Evolutionary conservation across 257 asterid genomes (phyloP).

Genomic region (Cynanchum wilfordii): DNA sequence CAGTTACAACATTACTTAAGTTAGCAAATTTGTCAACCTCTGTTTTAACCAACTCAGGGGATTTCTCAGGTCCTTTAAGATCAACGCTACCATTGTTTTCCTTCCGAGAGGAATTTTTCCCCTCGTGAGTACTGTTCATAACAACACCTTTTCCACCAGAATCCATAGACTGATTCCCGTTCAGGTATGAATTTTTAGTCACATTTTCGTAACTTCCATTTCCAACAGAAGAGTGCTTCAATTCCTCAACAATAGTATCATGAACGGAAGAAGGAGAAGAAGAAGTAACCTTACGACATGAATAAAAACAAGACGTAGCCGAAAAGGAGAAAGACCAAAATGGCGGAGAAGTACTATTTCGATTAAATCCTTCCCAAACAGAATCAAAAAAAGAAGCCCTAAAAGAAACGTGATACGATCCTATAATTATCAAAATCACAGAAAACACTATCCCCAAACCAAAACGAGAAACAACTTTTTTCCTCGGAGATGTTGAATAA

Average conservation of each 20-base stretch:
- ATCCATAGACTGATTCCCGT: constrained; percentile 22
- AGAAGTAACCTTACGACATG: constrained; percentile 14
- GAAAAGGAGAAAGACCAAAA: constrained; percentile 41
- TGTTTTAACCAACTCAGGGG: constrained; percentile 20
- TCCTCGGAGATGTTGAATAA: constrained; percentile 35
- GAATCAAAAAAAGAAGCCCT: constrained; percentile 49
- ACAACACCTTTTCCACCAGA: constrained; percentile 23
- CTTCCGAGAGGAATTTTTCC: constrained; percentile 23
- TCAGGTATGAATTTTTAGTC: constrained; percentile 18
- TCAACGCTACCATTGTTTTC: constrained; percentile 24
- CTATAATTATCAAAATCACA: constrained; percentile 39
- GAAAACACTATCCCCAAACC: constrained; percentile 45
- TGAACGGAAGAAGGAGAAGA: constrained; percentile 15
- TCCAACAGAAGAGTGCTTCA: constrained; percentile 11
- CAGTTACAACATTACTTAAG: constrained; percentile 17
- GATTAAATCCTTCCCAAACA: constrained; percentile 36
- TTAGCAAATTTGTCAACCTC: constrained; percentile 15
- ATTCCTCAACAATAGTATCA: constrained; percentile 12
- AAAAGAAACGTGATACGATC: constrained; percentile 42
- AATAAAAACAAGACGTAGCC: constrained; percentile 14
- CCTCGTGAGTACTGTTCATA: constrained; percentile 29
- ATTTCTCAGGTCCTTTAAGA: constrained; percentile 22
- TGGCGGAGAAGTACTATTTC: constrained; percentile 19
- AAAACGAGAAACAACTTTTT: constrained; percentile 56
- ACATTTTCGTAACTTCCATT: constrained; percentile 26